These are phyloP conservation scores for Camelina hispida DNA, from an alignment of 345 rosid species.

Conservation along the genomic window DNA sequence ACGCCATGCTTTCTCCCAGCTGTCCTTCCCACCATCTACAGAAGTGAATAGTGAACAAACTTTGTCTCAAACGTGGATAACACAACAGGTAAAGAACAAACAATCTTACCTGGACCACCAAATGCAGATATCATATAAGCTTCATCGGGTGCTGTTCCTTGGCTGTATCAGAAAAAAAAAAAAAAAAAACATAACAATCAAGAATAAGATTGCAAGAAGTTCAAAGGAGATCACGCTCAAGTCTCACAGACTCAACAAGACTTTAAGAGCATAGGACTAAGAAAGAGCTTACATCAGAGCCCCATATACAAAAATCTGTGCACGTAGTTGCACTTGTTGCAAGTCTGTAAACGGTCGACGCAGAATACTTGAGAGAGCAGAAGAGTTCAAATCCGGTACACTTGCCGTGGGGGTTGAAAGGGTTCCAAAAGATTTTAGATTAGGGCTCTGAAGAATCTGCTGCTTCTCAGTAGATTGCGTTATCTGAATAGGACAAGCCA, in stretches of 20 bases:
- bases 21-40: conserved; percentile 80
- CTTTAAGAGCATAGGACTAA: conserved; percentile 20
- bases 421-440: conserved; percentile 57
- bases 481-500: conserved; percentile 54
- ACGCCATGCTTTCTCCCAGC: conserved; percentile 89
- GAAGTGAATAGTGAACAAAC: conserved; percentile 30
- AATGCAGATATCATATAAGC: conserved; percentile 95
- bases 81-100: conserved; percentile 23
- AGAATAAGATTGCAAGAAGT: conserved; percentile 18
- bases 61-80: conserved; percentile 21
- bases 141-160: conserved; percentile 93
- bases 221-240: conserved; percentile 8
- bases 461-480: conserved; percentile 67
- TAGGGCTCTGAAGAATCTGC: conserved; percentile 55
- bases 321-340: conserved; percentile 98
- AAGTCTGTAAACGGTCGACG: conserved; percentile 94
- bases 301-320: conserved; percentile 99
- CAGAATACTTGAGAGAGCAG: conserved; percentile 57
- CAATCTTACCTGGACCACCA: conserved; percentile 83
- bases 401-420: conserved; percentile 54
- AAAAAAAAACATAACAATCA: conserved; percentile 15
- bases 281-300: conserved; percentile 77
- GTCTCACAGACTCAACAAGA: conserved; percentile 27
- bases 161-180: conserved; percentile 57
- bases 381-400: conserved; percentile 75